Evolutionary conservation across 345 rosid genomes (phyloP).

Genomic region (Citrus inodora): DNA sequence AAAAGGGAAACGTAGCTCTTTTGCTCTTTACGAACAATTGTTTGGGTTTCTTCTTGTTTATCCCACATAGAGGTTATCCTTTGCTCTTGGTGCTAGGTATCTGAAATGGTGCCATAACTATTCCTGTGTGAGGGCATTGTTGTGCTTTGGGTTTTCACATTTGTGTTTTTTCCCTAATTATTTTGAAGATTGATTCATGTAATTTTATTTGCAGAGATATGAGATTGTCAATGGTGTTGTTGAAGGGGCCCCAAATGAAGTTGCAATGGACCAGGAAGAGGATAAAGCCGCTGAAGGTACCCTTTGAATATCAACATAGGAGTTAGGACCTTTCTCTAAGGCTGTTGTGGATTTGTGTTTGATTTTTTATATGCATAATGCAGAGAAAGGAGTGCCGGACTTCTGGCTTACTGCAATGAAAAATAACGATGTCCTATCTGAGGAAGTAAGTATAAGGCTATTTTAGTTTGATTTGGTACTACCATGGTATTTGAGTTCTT

Average conservation of each 20-base stretch:
- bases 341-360: slow-evolving; percentile 1
- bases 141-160: neutral
- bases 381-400: slow-evolving; percentile 95
- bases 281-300: slow-evolving; percentile 62
- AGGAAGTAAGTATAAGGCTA: slow-evolving; percentile 52
- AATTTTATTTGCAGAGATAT: slow-evolving; percentile 46
- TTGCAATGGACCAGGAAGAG: slow-evolving; percentile 48
- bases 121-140: neutral
- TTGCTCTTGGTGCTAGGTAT: neutral
- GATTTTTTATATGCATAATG: slow-evolving; percentile 8
- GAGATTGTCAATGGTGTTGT: slow-evolving; percentile 81
- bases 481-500: neutral
- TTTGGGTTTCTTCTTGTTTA: neutral
- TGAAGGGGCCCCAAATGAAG: slow-evolving; percentile 53
- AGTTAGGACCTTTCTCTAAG: neutral
- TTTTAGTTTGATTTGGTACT: neutral
- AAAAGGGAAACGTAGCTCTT: neutral
- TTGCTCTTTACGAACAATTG: neutral
- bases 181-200: neutral
- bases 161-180: neutral
- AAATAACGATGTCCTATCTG: slow-evolving; percentile 84
- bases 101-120: neutral
- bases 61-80: neutral
- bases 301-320: neutral
- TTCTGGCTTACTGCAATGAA: slow-evolving; percentile 95